Percentiles rank a stretch among this genome's conserved stretches.
Conservation (phyloP, 169 alveolate genomes). For the Plasmodium gonderi region DNA sequence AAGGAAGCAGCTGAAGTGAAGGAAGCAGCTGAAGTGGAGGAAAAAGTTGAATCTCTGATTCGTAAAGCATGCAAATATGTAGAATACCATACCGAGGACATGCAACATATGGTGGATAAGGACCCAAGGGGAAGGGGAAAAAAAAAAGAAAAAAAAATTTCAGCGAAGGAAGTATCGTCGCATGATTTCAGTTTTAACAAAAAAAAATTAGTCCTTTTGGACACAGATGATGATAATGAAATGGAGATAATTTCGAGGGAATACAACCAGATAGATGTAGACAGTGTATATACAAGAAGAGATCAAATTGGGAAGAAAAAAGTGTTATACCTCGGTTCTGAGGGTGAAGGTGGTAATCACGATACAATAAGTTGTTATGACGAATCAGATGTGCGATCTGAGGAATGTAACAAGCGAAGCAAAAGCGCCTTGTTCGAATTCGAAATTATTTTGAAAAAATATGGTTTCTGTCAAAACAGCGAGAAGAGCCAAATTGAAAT, state of each 20-base stretch:
- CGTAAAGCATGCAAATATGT: background rate
- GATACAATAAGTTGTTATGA: background rate
- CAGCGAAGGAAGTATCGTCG: background rate
- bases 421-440: slow-evolving; percentile 23
- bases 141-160: background rate
- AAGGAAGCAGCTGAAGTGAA: too few species aligned
- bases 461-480: slow-evolving; percentile 51
- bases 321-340: background rate
- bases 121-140: background rate
- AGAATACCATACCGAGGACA: background rate
- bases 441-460: slow-evolving; percentile 70
- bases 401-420: background rate
- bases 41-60: too few species aligned
- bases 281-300: slow-evolving; percentile 12
- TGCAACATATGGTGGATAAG: too few species aligned
- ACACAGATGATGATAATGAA: slow-evolving; percentile 64
- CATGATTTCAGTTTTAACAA: slow-evolving; percentile 55
- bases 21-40: background rate
- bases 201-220: slow-evolving; percentile 19
- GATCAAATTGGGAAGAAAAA: background rate
- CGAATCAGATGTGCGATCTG: background rate
- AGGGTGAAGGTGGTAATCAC: background rate
- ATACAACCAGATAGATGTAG: slow-evolving; percentile 33
- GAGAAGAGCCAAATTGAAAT: slow-evolving; percentile 34
- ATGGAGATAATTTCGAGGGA: slow-evolving; percentile 46